Percentiles rank a stretch among this genome's conserved stretches.
Conservation (phyloP, 192 early-diverging fungal genomes). For the Phycomyces blakesleeanus region DNA sequence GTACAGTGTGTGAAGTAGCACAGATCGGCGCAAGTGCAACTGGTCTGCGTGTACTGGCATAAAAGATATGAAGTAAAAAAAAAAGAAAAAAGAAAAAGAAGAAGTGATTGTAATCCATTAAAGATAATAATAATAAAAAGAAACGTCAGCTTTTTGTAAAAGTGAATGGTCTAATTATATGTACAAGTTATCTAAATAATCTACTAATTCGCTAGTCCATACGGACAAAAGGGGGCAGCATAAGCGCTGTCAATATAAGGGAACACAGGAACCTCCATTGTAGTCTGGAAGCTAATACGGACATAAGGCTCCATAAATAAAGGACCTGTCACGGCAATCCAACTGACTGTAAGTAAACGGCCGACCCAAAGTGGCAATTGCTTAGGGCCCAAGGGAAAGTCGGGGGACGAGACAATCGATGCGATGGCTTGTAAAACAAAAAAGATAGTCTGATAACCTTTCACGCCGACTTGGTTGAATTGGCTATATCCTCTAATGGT, state of each 20-base stretch:
- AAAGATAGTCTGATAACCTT: slow-evolving; percentile 23
- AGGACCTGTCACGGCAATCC: slow-evolving; percentile 22
- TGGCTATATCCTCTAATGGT: slow-evolving; percentile 16
- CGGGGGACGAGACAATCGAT: not conserved
- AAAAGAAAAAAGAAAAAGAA: too few species aligned
- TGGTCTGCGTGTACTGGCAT: not conserved
- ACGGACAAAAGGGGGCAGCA: slow-evolving; percentile 13
- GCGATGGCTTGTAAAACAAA: slow-evolving; percentile 26
- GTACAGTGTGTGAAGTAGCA: slow-evolving; percentile 84
- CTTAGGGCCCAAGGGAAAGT: too few species aligned
- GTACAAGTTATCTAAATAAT: too few species aligned
- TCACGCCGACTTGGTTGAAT: slow-evolving; percentile 7
- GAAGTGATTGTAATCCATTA: not conserved
- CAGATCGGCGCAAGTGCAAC: slow-evolving; percentile 66
- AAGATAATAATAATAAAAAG: not conserved
- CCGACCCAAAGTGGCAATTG: slow-evolving; percentile 4
- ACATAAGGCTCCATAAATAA: slow-evolving; percentile 26
- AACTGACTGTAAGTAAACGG: slow-evolving; percentile 9
- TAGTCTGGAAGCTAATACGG: slow-evolving; percentile 6
- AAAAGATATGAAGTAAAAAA: too few species aligned
- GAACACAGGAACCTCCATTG: slow-evolving; percentile 11
- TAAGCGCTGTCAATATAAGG: slow-evolving; percentile 8
- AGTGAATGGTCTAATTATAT: not conserved
- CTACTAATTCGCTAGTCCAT: slow-evolving; percentile 1
- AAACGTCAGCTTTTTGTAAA: not conserved